Base-by-base conservation (phyloP, 148 eudicot genomes). In the Fagopyrum homotropicum region DNA sequence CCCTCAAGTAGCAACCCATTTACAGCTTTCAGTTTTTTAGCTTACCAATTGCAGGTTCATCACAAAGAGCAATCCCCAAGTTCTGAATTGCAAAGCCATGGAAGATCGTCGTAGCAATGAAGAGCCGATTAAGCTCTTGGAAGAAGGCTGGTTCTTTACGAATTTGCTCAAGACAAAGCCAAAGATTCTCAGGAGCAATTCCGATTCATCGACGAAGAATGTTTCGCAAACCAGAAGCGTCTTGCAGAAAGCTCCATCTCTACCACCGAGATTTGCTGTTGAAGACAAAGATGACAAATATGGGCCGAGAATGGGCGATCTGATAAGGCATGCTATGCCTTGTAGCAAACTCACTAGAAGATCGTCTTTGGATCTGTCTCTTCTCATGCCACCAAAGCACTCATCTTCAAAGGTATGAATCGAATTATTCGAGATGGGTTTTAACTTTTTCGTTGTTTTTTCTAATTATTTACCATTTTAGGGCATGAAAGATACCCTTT, bases 281-380 rank as follows among this genome's bases (percentile, higher is more conserved):
- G 84, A 87, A 7, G 80, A 73, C 4, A 74, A 85, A 26, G 92
- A 89, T 11, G 89, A 77, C 1, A 91, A 88, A 12, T 85, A 84
- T 60, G 98, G 88, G 63, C 85, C 86, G 45, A 81, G 88, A 12
- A 79, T 93, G 88, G 89, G 94, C 29, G 88, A 83, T 73, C 82
- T 93, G 82, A 93, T 93, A 30, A 85, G 91, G 83, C 94, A 93
- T 78, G 98, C 87, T 6, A 81, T 84, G 87, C 84, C 86, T 46
- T 54, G 56, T 44, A 74, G 15, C 69, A 66, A 66, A 66, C 71
- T 66, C 46, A 4, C 71, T 40, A 66, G 71, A 43, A 11, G 35
- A 3, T 66, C 71, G 11, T 66, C 71, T 35, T 14, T 66, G 71
- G 71, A 66, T 66, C 19, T 4, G 11, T 66, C 71, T 46, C 71